These are phyloP conservation scores for Hanseniaspora gamundiae DNA, from an alignment of 1,139 yeast genomes.

Conservation along the genomic window DNA sequence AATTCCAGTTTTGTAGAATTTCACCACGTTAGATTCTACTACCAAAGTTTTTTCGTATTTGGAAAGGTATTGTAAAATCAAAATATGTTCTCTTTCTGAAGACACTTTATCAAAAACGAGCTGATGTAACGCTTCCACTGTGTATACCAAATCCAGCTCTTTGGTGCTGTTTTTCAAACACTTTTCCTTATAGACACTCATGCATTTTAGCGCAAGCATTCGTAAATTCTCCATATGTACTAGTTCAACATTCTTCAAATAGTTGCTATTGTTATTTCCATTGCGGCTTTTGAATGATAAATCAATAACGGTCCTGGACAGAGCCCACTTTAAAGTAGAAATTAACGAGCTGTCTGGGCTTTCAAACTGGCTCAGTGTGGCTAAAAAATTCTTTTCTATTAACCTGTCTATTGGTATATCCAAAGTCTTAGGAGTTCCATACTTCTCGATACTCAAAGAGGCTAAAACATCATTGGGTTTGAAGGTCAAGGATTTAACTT, in stretches of 20 bases:
- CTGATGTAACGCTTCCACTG: slow-evolving; percentile 4
- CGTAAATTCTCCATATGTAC: slow-evolving; percentile 8
- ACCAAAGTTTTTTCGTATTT: too few relatives aligned
- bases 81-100: too few relatives aligned
- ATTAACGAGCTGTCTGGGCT: slow-evolving; percentile 10
- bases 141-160: background rate
- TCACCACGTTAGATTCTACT: background rate
- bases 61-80: too few relatives aligned
- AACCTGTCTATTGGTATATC: slow-evolving; percentile 28
- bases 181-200: background rate
- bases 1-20: background rate
- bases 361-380: slow-evolving; percentile 19
- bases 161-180: background rate
- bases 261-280: slow-evolving; percentile 8
- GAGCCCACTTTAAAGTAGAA: slow-evolving; percentile 18
- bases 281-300: slow-evolving; percentile 14
- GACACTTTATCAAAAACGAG: background rate
- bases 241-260: slow-evolving; percentile 14
- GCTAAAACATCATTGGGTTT: slow-evolving; percentile 20
- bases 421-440: slow-evolving; percentile 27
- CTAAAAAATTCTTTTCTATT: slow-evolving; percentile 19
- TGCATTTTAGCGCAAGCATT: background rate
- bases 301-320: slow-evolving; percentile 14
- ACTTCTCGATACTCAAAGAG: slow-evolving; percentile 18
- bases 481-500: slow-evolving; percentile 15